Conservation (phyloP, 305 asterid genomes). For the Solanum chacoense region DNA sequence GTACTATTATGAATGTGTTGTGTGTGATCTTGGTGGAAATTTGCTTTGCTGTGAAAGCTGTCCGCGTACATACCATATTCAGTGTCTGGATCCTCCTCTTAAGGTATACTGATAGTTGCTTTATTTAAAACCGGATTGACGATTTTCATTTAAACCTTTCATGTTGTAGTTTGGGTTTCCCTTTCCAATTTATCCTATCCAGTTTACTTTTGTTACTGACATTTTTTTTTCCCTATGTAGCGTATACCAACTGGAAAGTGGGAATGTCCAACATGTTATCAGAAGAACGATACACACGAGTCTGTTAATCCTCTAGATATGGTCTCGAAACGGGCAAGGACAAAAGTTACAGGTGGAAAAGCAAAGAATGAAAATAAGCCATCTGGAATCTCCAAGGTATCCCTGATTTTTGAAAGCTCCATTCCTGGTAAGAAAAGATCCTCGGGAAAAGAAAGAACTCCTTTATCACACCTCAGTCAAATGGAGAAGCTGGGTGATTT, state of each 20-base stretch:
- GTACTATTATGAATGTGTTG: constrained; percentile 80
- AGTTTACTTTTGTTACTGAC: constrained; percentile 5
- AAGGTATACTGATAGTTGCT: constrained; percentile 29
- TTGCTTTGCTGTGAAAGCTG: constrained; percentile 56
- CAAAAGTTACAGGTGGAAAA: constrained; percentile 47
- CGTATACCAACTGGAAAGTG: constrained; percentile 70
- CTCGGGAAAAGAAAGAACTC: constrained; percentile 40
- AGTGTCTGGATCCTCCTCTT: constrained; percentile 58
- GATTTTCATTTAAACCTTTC: not conserved
- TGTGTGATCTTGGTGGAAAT: constrained; percentile 62
- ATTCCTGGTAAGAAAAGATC: constrained; percentile 39
- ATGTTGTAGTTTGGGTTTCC: constrained; percentile 1
- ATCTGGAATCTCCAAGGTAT: constrained; percentile 35
- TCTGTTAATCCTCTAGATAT: constrained; percentile 33
- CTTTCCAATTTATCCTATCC: constrained; percentile 6
- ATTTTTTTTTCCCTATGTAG: constrained; percentile 18
- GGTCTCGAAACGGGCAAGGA: constrained; percentile 51
- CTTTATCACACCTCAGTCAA: constrained; percentile 23
- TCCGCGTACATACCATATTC: constrained; percentile 46
- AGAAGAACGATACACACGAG: constrained; percentile 30
- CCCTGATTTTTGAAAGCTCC: constrained; percentile 29
- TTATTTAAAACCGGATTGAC: not conserved
- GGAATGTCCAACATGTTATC: constrained; percentile 69
- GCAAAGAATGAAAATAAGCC: constrained; percentile 40
- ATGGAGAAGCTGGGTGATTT: constrained; percentile 28